Percentiles rank a stretch among this genome's conserved stretches.
Conservation (phyloP, 352 stramenopile genomes). For the Phytophthora cactorum region DNA sequence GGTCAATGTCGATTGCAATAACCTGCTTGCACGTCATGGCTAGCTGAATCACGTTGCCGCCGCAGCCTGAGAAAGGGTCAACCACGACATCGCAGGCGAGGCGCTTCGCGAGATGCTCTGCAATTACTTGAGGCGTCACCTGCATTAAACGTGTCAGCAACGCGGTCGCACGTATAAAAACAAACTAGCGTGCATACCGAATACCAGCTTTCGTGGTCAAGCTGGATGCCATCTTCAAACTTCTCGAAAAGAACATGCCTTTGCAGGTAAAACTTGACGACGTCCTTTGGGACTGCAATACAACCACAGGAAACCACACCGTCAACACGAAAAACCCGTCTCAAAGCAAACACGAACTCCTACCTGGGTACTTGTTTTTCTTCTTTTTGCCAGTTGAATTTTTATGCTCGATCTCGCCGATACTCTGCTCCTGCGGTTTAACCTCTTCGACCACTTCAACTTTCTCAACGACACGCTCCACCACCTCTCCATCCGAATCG, state of each 20-base stretch:
- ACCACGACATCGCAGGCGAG: slow-evolving; percentile 86
- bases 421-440: slow-evolving; percentile 12
- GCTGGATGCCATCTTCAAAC: slow-evolving; percentile 91
- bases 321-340: background rate
- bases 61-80: slow-evolving; percentile 93
- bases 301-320: slow-evolving; percentile 4
- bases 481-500: slow-evolving; percentile 69
- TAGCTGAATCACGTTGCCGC: slow-evolving; percentile 94
- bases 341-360: background rate
- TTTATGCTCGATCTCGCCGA: slow-evolving; percentile 20
- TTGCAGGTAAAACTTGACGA: slow-evolving; percentile 93
- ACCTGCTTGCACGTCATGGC: slow-evolving; percentile 89
- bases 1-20: slow-evolving; percentile 94
- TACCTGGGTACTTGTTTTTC: slow-evolving; percentile 46
- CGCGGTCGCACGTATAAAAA: background rate
- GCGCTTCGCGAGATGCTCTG: slow-evolving; percentile 85
- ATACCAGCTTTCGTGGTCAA: slow-evolving; percentile 95
- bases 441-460: slow-evolving; percentile 37
- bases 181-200: slow-evolving; percentile 43
- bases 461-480: slow-evolving; percentile 46
- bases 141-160: slow-evolving; percentile 15
- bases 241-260: slow-evolving; percentile 88
- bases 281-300: slow-evolving; percentile 42
- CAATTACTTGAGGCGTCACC: slow-evolving; percentile 92
- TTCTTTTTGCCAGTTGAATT: slow-evolving; percentile 27